These are phyloP conservation scores for Breviolum minutum DNA, from an alignment of 73 alveolate genomes.

Conservation along the genomic window DNA sequence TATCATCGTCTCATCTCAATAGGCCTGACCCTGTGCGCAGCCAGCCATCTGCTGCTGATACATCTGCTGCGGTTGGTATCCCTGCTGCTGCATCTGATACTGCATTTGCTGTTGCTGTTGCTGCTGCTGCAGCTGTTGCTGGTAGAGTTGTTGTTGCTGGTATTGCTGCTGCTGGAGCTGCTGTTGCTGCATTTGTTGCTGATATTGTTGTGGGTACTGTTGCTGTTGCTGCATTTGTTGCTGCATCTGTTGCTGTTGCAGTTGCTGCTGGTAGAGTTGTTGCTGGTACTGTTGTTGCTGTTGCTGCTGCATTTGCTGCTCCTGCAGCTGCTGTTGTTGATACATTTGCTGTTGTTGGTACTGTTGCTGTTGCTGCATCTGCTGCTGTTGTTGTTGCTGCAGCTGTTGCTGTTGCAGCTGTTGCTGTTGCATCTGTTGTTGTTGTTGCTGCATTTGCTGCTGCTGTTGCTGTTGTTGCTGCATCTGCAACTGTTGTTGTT, in stretches of 20 bases:
- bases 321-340: background rate
- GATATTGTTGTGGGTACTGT: background rate
- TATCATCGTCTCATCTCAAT: background rate
- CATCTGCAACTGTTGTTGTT: background rate
- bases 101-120: conserved; percentile 1
- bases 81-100: background rate
- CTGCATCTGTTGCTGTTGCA: conserved; percentile 28
- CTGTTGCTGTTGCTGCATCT: background rate
- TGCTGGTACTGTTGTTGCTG: background rate
- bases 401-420: background rate
- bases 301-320: conserved; percentile 1
- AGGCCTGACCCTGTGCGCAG: conserved; percentile 21
- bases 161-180: conserved; percentile 6
- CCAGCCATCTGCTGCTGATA: conserved; percentile 33
- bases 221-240: background rate
- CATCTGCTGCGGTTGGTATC: background rate
- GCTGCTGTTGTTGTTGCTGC: background rate
- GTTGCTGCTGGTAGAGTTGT: background rate
- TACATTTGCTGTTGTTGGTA: background rate
- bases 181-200: background rate
- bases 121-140: background rate
- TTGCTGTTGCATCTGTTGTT: background rate
- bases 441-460: background rate
- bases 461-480: background rate
- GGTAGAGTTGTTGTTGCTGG: conserved; percentile 1